Conservation (phyloP, 2,329 filamentous ascomycete genomes). For the Penicillium sp. region DNA sequence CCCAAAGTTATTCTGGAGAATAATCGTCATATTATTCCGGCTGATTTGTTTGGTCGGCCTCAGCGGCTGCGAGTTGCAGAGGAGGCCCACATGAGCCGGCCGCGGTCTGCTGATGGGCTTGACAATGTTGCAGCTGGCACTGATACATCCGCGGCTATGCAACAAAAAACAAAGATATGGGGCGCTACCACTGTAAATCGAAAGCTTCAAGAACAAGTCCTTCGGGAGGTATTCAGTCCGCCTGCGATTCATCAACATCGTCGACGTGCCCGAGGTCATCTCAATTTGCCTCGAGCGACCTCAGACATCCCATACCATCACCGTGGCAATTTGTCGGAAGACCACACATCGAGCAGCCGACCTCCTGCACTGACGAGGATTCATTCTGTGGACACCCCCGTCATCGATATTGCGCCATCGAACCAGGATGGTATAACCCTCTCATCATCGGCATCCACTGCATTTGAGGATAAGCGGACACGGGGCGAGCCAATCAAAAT, state of each 20-base stretch:
- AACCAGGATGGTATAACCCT: conserved; percentile 33
- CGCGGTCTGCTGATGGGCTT: conserved; percentile 27
- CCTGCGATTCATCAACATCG: conserved; percentile 81
- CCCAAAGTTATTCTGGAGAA: conserved; percentile 93
- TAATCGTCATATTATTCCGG: conserved; percentile 89
- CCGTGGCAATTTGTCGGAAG: conserved; percentile 41
- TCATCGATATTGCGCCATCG: conserved; percentile 34
- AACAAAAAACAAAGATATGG: conserved; percentile 64
- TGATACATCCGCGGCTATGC: conserved; percentile 45
- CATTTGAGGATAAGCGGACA: conserved; percentile 38
- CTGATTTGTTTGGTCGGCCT: conserved; percentile 74
- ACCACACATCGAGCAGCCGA: conserved; percentile 31
- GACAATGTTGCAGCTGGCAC: conserved; percentile 20
- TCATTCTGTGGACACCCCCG: conserved; percentile 26
- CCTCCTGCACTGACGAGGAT: conserved; percentile 22
- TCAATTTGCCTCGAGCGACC: conserved; percentile 61
- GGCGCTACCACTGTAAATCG: conserved; percentile 91
- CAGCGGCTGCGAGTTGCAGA: conserved; percentile 45
- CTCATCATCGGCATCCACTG: conserved; percentile 45
- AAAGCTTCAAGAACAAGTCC: conserved; percentile 83
- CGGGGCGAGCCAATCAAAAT: conserved; percentile 40
- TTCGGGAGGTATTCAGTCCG: conserved; percentile 88
- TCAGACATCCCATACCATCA: conserved; percentile 37
- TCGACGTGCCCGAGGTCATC: conserved; percentile 66
- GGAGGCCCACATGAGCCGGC: conserved; percentile 25